Evolutionary conservation across 2,329 filamentous ascomycete genomes (phyloP).

Genomic region (Pseudocercospora eumusae): DNA sequence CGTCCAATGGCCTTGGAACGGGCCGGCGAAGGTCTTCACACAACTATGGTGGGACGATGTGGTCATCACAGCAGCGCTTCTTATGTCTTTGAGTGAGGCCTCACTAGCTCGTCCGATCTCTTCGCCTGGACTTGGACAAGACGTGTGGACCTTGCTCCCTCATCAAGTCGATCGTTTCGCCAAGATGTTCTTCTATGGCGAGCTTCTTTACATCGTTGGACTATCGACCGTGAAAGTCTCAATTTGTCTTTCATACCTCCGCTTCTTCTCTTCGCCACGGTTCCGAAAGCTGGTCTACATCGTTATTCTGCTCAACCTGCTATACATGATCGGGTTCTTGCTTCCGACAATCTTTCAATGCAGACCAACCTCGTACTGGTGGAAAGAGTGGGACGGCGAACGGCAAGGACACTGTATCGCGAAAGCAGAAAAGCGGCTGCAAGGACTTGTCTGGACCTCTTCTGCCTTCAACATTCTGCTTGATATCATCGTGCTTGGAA

Average conservation of each 20-base stretch:
- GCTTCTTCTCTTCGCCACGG: conserved; percentile 12
- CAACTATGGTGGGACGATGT: conserved; percentile 13
- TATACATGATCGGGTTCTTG: conserved; percentile 13
- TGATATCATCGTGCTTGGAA: conserved; percentile 9
- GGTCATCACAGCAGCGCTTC: conserved; percentile 3
- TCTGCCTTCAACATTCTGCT: conserved; percentile 16
- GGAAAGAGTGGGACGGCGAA: conserved; percentile 11
- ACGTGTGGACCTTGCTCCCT: conserved; percentile 1
- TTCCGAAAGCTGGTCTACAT: conserved; percentile 13
- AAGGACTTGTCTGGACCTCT: conserved; percentile 10
- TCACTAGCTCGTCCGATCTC: conserved; percentile 4
- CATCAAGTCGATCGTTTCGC: not conserved
- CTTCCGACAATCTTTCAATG: conserved; percentile 16
- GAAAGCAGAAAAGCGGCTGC: not conserved
- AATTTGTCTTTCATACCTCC: conserved; percentile 17
- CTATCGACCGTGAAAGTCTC: conserved; percentile 15
- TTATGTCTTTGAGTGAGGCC: conserved; percentile 1
- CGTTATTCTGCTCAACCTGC: conserved; percentile 8
- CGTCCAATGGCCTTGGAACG: conserved; percentile 12
- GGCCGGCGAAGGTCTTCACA: conserved; percentile 2
- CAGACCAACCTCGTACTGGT: conserved; percentile 10
- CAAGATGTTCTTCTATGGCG: conserved; percentile 8
- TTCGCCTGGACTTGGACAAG: conserved; percentile 2
- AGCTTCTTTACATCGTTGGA: conserved; percentile 18
- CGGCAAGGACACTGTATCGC: conserved; percentile 7